Conservation (phyloP, 306 rosid genomes). For the Cercis canadensis region DNA sequence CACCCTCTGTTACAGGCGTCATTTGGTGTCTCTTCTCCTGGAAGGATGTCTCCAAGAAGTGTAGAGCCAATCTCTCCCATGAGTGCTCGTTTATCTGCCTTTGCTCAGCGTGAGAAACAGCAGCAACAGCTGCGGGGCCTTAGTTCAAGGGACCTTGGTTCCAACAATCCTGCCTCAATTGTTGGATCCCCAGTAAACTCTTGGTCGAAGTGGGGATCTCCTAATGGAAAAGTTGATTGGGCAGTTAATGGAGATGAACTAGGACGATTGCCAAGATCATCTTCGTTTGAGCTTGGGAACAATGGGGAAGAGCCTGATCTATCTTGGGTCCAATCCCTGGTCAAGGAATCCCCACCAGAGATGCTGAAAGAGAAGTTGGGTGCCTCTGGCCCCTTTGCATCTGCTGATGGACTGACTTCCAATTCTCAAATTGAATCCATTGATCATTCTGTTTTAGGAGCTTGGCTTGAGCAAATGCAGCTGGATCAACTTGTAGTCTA, state of each 20-base stretch:
- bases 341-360: conserved; percentile 88
- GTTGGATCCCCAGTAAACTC: conserved; percentile 75
- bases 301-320: conserved; percentile 87
- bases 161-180: conserved; percentile 50
- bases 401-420: conserved; percentile 63
- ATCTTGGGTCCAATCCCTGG: conserved; percentile 89
- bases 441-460: conserved; percentile 84
- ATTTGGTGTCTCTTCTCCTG: conserved; percentile 75
- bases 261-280: conserved; percentile 52
- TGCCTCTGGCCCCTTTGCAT: conserved; percentile 50
- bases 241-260: conserved; percentile 63
- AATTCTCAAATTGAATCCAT: conserved; percentile 61
- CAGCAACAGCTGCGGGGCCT: conserved; percentile 70
- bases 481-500: conserved; percentile 80
- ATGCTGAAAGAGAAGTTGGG: conserved; percentile 62
- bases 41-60: conserved; percentile 89
- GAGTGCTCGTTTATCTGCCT: conserved; percentile 62
- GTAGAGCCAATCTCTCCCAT: conserved; percentile 80
- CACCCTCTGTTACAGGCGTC: conserved; percentile 69
- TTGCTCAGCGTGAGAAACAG: conserved; percentile 70
- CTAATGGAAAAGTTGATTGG: conserved; percentile 76
- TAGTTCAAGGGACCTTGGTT: conserved; percentile 76
- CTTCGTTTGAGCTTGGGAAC: conserved; percentile 63
- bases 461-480: conserved; percentile 97
- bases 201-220: conserved; percentile 85